Evolutionary conservation across 2,329 filamentous ascomycete genomes (phyloP), one percentile per base, ranked within the genome.

Genomic region (Chaetothyriales sp.): DNA sequence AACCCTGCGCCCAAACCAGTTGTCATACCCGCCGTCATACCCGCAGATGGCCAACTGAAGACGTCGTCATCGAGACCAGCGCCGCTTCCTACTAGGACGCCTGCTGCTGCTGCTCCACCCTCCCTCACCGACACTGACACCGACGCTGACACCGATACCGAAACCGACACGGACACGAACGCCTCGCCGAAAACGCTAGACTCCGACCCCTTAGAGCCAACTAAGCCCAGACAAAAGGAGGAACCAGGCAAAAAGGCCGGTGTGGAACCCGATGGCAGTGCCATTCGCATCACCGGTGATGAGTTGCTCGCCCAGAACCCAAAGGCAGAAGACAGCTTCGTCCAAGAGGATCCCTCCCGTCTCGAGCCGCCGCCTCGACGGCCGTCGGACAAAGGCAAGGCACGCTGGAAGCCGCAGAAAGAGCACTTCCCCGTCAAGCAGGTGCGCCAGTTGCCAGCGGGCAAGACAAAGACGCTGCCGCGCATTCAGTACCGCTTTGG

Each of bases 351-450:
- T 18, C 55, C 67, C 45, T 68, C 64, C 42, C 60, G 63, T 50
- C 49, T 65, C 32, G 62, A 66, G 26, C 59, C 59, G 51, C 58
- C 39, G 50, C 59, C 44, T 60, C 54, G 51, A 15, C 54, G 51
- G 15, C 53, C 55, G 18, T 10, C 43, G 22, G 51, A 53, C 15
- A 36, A 51, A 19, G 42, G 25, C 20, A 55, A 49, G 51, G 50
- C 53, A 49, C 45, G 88, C 61, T 96, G 90, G 90, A 69, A 70
- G 51, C 86, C 83, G 64, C 74, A 78, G 55, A 70, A 73, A 2
- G 87, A 94, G 64, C 75, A 84, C 62, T 96, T 85, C 67, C 89
- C 92, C 0, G 68, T 96, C 2, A 77, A 80, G 52, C 81, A 83
- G 18, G 71, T 94, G 50, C 88, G 89, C 52, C 72, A 73, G 44